Evolutionary conservation across 176 grass and related monocot genomes (phyloP), one percentile per base, ranked within the genome.

Genomic region (Avena insularis): DNA sequence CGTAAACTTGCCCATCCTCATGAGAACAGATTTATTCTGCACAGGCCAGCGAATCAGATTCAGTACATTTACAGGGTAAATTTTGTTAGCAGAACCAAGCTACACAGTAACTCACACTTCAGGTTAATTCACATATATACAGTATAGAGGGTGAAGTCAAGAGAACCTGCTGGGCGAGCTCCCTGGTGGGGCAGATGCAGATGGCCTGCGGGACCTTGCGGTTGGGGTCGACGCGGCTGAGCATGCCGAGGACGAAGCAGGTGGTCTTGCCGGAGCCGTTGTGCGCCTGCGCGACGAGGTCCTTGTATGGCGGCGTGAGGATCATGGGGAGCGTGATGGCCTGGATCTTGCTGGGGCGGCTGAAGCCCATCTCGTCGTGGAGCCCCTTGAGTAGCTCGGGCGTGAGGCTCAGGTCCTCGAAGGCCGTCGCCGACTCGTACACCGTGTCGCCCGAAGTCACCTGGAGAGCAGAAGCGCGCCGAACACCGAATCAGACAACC

Each of bases 171-270:
- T 87, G 89, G 12, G 95, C 95, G 13, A 98, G 84, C 93, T 98
- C 95, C 86, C 95, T 93, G 10, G 95, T 98, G 60, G 95, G 93
- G 60, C 95, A 98, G 79, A 98, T 90, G 89, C 95, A 98, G 47
- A 98, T 88, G 40, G 95, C 95, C 89, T 98, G 95, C 6, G 93
- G 93, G 27, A 84, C 64, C 83, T 89, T 93, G 51, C 40, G 91
- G 4, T 64, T 84, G 9, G 92, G 88, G 86, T 98, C 82, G 15
- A 98, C 90, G 9, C 96, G 90, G 82, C 93, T 98, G 77, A 98
- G 87, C 96, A 98, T 98, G 74, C 96, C 96, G n/a, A 98, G 92
- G 65, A 92, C 92, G 77, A 98, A 98, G 71, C 96, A 98, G 29
- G 90, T 98, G 57, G 96, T 98, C 88, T 98, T 98, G 77, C 93